Evolutionary conservation across 768 basidiomycete species (phyloP).

Genomic region (Suillus sp.): DNA sequence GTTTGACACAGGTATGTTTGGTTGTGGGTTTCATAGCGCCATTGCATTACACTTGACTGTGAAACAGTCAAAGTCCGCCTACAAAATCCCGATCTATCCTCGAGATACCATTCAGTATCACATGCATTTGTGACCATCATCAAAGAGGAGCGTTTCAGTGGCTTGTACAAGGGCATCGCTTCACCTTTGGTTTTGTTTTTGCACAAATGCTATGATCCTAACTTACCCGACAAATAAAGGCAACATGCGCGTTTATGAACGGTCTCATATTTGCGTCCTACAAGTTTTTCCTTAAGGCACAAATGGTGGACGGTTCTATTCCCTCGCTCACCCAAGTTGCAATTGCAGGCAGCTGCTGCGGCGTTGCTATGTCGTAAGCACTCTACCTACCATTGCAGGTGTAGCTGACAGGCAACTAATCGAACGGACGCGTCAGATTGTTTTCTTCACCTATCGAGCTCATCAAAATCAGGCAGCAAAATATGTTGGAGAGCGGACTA

Average conservation of each 20-base stretch:
- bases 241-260: slow-evolving; percentile 75
- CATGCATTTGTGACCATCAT: slow-evolving; percentile 69
- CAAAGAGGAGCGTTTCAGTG: slow-evolving; percentile 65
- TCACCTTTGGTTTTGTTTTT: slow-evolving; percentile 70
- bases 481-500: slow-evolving; percentile 37
- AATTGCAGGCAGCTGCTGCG: slow-evolving; percentile 79
- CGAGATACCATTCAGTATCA: slow-evolving; percentile 62
- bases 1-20: slow-evolving; percentile 62
- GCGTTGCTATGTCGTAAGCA: slow-evolving; percentile 76
- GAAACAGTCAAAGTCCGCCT: slow-evolving; percentile 76
- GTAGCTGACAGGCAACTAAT: slow-evolving; percentile 1
- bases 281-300: slow-evolving; percentile 71
- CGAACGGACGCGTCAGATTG: slow-evolving; percentile 43
- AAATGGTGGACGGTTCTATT: slow-evolving; percentile 48
- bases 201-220: not conserved
- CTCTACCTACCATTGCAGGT: slow-evolving; percentile 7
- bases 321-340: slow-evolving; percentile 75
- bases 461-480: slow-evolving; percentile 85
- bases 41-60: not conserved
- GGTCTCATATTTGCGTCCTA: slow-evolving; percentile 88
- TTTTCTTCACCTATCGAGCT: slow-evolving; percentile 85
- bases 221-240: slow-evolving; percentile 38
- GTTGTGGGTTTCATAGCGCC: not conserved
- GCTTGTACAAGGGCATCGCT: slow-evolving; percentile 74
- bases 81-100: slow-evolving; percentile 61